A percentile compares a stretch with the other conserved stretches of the same genome.
These are phyloP conservation scores for Arthroderma sp. DNA, from an alignment of 2,329 filamentous ascomycete genomes.

Conservation along the genomic window DNA sequence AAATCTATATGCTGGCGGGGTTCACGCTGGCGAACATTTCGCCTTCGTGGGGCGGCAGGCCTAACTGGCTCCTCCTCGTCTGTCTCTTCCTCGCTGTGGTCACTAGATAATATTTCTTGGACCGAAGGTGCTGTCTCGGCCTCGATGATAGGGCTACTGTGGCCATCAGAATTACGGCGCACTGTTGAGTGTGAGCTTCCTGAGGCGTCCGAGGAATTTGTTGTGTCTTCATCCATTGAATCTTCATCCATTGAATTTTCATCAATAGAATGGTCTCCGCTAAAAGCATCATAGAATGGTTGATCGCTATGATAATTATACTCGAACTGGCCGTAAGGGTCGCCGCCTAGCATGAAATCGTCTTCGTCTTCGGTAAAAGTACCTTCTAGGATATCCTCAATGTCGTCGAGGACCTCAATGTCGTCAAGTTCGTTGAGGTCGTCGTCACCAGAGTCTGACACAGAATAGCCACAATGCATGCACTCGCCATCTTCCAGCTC, in stretches of 20 bases:
- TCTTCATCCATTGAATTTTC: neutral
- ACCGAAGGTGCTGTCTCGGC: neutral
- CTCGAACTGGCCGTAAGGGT: neutral
- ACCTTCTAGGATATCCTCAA: neutral
- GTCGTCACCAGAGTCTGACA: conserved; percentile 15
- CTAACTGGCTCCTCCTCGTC: conserved; percentile 12
- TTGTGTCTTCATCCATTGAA: neutral
- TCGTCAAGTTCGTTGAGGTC: neutral
- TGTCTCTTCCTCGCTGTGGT: conserved; percentile 4
- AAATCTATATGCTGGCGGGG: neutral
- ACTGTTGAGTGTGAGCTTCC: neutral
- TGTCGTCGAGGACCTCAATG: neutral
- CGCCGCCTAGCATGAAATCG: neutral
- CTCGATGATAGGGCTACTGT: neutral
- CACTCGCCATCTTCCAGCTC: conserved; percentile 53
- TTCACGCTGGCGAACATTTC: neutral
- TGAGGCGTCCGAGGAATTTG: neutral
- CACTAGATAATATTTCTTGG: neutral
- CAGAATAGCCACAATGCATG: conserved; percentile 43
- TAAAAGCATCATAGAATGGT: neutral
- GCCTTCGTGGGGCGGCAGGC: neutral
- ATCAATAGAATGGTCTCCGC: neutral
- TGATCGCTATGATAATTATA: neutral
- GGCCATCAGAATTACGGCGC: neutral
- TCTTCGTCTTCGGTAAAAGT: neutral